Percentiles rank a stretch among this genome's conserved stretches.
These are phyloP conservation scores for Phytophthora sojae DNA, from an alignment of 352 stramenopile genomes.

Conservation along the genomic window DNA sequence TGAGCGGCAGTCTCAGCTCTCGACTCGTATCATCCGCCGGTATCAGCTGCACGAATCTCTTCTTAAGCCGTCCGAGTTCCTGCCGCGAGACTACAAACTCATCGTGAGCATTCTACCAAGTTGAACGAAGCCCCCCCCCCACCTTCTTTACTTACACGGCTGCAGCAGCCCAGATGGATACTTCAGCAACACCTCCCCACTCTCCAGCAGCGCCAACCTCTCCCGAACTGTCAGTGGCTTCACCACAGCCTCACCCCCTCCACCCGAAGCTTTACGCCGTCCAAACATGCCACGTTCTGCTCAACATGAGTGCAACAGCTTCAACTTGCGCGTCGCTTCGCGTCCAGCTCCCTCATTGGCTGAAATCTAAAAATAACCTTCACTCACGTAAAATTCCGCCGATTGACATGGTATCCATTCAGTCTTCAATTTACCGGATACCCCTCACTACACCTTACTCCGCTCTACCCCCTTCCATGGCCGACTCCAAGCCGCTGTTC, in stretches of 20 bases:
- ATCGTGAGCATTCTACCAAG: not conserved
- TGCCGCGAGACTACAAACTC: slow-evolving; percentile 45
- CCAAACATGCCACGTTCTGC: slow-evolving; percentile 21
- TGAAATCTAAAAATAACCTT: slow-evolving; percentile 13
- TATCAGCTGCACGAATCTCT: slow-evolving; percentile 46
- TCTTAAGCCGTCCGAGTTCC: slow-evolving; percentile 51
- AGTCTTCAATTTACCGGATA: slow-evolving; percentile 4
- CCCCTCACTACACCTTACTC: not conserved
- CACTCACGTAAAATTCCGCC: slow-evolving; percentile 19
- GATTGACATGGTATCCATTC: slow-evolving; percentile 1
- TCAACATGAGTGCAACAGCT: slow-evolving; percentile 8
- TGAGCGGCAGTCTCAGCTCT: slow-evolving; percentile 16
- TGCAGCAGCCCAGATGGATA: slow-evolving; percentile 38
- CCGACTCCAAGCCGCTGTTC: not conserved
- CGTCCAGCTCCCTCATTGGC: slow-evolving; percentile 9
- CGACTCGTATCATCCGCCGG: slow-evolving; percentile 16
- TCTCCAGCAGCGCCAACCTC: slow-evolving; percentile 23
- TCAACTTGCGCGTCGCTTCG: slow-evolving; percentile 27
- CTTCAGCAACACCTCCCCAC: slow-evolving; percentile 7
- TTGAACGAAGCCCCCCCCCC: not conserved
- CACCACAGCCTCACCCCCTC: not conserved
- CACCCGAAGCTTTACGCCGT: slow-evolving; percentile 13
- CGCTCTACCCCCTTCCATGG: not conserved
- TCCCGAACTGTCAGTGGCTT: slow-evolving; percentile 29
- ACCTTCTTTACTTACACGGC: slow-evolving; percentile 41